Base-by-base conservation (phyloP, 1,139 yeast genomes). In the Scheffersomyces parashehatae region DNA sequence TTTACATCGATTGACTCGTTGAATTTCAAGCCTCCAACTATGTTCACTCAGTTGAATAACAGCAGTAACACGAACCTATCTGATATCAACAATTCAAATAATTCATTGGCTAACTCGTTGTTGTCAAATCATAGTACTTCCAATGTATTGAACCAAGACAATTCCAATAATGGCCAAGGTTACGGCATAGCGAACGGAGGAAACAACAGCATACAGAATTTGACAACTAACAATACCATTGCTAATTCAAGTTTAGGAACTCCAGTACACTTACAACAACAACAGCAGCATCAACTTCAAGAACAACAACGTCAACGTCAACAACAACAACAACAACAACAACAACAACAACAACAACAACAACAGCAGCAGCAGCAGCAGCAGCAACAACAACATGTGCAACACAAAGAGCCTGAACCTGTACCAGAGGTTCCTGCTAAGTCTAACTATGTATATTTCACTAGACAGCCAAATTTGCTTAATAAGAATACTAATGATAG, bases 401-500 rank as follows among this genome's bases (percentile, higher is more conserved):
- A 35, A 11, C 43, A 40, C 15, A 29, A 44, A 30, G 47, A 41
- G 12, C 37, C 37, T 6, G 46, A 44, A 10, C 45, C 40, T 37
- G 33, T 38, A 14, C 36, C 48, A 24, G 42, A 36, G 16, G 36
- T 37, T 10, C 45, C 51, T 2, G 32, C 35, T 15, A 52, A 48
- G 39, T 50, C 60, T 29, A 73, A 73, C 49, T 84, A 85, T 54
- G 89, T 86, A 44, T 79, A 82, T 58, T 87, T 91, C 66, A 91
- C 86, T 57, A 81, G 98, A 52, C 90, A 88, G 56, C 97, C 98
- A 0, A 95, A 87, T 50, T 71, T 78, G 55, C 71, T 86, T 56
- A 77, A 82, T 36, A 83, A 84, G 51, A 59, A 73, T 10, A 73
- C 88, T 0, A 91, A 85, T 58, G 93, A 86, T 56, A 82, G 80